Conservation (phyloP, 139 green algal genomes). For the Desmodesmus armatus region DNA sequence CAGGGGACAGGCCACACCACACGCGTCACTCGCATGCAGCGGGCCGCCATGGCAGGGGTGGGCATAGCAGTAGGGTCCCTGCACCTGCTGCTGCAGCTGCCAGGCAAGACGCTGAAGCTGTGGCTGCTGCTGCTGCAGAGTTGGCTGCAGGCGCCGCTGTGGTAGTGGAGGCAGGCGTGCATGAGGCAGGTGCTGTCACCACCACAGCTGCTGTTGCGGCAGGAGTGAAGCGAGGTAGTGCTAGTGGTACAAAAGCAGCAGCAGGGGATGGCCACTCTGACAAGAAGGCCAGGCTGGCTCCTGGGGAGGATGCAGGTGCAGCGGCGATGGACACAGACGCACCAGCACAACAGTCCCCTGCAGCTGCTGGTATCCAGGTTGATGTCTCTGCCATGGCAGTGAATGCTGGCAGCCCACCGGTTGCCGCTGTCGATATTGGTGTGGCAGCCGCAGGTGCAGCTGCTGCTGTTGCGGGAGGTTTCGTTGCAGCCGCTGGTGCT, state of each 20-base stretch:
- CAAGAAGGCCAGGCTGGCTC: not conserved
- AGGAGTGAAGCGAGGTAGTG: not conserved
- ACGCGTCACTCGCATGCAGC: not conserved
- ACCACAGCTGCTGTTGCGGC: not conserved
- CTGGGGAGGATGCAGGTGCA: not conserved
- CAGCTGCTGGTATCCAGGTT: too few relatives aligned
- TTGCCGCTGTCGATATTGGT: too few relatives aligned
- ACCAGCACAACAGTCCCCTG: not conserved
- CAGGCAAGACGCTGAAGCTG: not conserved
- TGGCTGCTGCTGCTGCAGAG: not conserved
- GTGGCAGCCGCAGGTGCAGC: too few relatives aligned
- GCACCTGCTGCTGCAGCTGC: not conserved
- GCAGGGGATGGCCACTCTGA: too few relatives aligned
- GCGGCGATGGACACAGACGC: too few relatives aligned
- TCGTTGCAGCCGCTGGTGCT: not conserved
- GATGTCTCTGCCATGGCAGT: not conserved
- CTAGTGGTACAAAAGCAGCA: not conserved
- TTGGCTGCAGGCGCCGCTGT: not conserved
- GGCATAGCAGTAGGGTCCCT: not conserved
- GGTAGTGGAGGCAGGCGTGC: not conserved
- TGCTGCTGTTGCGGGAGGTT: not conserved
- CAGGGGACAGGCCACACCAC: not conserved
- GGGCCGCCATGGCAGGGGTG: not conserved
- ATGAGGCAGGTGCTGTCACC: not conserved
- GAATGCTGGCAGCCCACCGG: too few relatives aligned